Evolutionary conservation across 768 basidiomycete species (phyloP).

Genomic region (Tricholoma saponaceum): DNA sequence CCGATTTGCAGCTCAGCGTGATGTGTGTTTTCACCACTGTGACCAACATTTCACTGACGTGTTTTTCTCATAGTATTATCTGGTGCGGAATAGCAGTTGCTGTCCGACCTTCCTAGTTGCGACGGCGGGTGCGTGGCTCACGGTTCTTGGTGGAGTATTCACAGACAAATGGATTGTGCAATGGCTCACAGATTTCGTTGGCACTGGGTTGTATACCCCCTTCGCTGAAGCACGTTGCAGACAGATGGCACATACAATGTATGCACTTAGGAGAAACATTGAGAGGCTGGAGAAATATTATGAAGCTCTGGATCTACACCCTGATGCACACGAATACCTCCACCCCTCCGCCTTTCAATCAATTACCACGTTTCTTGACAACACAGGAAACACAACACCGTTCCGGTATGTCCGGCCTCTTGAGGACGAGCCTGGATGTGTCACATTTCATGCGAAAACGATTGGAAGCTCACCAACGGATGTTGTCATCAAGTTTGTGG

Average conservation of each 20-base stretch:
- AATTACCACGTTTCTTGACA: background rate
- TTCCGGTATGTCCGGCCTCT: background rate
- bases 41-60: background rate
- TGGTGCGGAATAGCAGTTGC: constrained; percentile 15
- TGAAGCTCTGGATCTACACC: background rate
- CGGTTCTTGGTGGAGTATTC: constrained; percentile 27
- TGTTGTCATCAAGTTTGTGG: constrained; percentile 35
- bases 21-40: constrained; percentile 10
- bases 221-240: constrained; percentile 8
- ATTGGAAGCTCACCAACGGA: background rate
- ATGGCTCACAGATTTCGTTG: constrained; percentile 28
- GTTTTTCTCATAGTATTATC: background rate
- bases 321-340: constrained; percentile 1
- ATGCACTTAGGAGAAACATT: constrained; percentile 15
- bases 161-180: constrained; percentile 25
- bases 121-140: constrained; percentile 24
- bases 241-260: constrained; percentile 16
- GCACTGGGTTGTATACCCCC: constrained; percentile 14
- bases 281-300: constrained; percentile 2
- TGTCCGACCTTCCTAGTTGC: constrained; percentile 28
- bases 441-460: background rate
- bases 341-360: background rate
- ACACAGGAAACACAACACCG: background rate
- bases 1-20: constrained; percentile 7
- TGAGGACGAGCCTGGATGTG: constrained; percentile 1